Conservation (phyloP, 2,329 filamentous ascomycete genomes). For the Talaromyces sp. region DNA sequence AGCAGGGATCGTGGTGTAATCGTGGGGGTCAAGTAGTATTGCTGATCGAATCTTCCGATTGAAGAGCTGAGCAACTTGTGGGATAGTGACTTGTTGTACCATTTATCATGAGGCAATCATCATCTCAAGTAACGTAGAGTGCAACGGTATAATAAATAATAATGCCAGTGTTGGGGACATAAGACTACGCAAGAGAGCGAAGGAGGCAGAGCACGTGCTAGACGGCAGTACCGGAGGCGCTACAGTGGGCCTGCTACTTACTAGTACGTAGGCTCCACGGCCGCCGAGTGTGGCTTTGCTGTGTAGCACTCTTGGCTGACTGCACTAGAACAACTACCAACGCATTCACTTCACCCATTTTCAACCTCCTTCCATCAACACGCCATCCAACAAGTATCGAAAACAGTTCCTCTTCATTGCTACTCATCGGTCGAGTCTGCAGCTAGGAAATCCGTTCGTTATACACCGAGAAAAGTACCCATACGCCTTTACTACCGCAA, state of each 20-base stretch:
- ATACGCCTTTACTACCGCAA: constrained; percentile 19
- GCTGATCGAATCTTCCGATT: not conserved
- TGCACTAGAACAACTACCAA: not conserved
- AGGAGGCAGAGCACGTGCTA: not conserved
- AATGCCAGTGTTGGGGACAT: not conserved
- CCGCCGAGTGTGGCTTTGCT: constrained; percentile 15
- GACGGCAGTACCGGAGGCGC: not conserved
- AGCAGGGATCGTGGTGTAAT: constrained; percentile 1
- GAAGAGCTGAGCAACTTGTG: not conserved
- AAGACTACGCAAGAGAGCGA: not conserved
- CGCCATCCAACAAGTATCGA: not conserved
- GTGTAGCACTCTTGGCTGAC: not conserved
- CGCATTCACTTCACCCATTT: not conserved
- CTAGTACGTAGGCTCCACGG: not conserved
- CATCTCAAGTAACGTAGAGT: too few species aligned
- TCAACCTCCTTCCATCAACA: constrained; percentile 8
- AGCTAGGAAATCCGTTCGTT: not conserved
- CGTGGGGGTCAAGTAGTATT: not conserved
- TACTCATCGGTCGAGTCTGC: not conserved
- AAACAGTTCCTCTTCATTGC: not conserved
- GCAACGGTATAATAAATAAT: too few species aligned
- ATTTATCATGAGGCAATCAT: too few species aligned
- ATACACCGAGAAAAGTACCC: not conserved
- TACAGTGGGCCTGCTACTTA: not conserved
- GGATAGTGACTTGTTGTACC: too few species aligned